Base-by-base conservation (phyloP, 805 yeast genomes). In the Isabelozyma pseudorhagii region DNA sequence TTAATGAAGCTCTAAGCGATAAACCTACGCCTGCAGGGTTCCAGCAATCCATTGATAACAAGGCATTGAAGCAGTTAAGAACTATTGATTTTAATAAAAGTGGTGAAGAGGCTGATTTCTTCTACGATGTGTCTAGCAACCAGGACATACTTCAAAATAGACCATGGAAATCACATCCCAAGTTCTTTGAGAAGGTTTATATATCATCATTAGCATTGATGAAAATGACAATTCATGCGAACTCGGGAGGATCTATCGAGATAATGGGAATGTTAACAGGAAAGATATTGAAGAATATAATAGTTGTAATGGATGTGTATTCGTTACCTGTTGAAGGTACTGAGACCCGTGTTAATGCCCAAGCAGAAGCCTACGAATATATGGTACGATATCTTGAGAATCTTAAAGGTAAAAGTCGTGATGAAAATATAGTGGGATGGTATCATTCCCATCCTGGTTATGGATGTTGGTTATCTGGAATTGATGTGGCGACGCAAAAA, bases 261-360 rank as follows among this genome's bases (percentile, higher is more conserved):
- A 82, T 94, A 5, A 93, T 93, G 98, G 99, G 98, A 4, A 87
- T 92, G 87, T 75, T 93, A 65, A 81, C 92, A 0, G 98, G 99
- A 1, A 83, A 82, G 56, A 79, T 87, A 8, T 70, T 80, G 11
- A 74, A 72, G 5, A 68, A 74, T 15, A 68, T 77, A 21, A 78
- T 91, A 50, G 77, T 87, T 2, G 87, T 94, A 1, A 77, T 83
- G 75, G 97, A 93, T 64, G 85, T 84, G 8, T 93, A 87, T 64
- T 84, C 91, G 11, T 69, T 94, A 38, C 98, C 98, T 0, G 97
- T 93, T 1, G 93, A 89, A 63, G 98, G 98, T 0, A 92, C 98
- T 0, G 98, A 94, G 64, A 89, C 97, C 0, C 67, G 98, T 45
- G 99, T 93, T 34, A 94, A 94, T 66, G 97, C 98, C 0, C 91